Evolutionary conservation across 2,329 filamentous ascomycete species (phyloP).

Genomic region (Pseudopithomyces maydicus): DNA sequence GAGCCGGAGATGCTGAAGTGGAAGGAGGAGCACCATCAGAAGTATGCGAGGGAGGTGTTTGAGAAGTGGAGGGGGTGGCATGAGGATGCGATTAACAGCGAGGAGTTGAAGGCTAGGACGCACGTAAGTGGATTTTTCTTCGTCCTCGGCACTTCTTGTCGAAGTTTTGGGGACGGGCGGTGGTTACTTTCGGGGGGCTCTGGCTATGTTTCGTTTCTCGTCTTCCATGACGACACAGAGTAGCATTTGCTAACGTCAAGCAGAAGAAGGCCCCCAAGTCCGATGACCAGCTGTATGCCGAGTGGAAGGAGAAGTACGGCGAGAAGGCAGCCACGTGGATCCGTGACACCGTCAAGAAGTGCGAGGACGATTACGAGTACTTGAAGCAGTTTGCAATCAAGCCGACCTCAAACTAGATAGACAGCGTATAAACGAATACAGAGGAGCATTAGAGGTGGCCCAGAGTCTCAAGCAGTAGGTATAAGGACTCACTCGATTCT

Average conservation of each 20-base stretch:
- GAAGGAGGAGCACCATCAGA: conserved; percentile 75
- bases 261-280: conserved; percentile 67
- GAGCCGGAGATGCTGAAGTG: conserved; percentile 80
- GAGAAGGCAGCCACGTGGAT: conserved; percentile 73
- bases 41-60: conserved; percentile 73
- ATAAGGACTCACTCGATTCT: too few species aligned
- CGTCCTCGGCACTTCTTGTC: neutral
- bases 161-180: neutral
- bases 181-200: neutral
- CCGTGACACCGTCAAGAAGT: conserved; percentile 71
- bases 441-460: too few species aligned
- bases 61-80: conserved; percentile 98
- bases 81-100: conserved; percentile 88
- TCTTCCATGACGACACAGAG: too few species aligned
- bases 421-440: too few species aligned
- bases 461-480: too few species aligned
- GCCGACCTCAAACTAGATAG: conserved; percentile 24
- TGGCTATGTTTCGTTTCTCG: neutral
- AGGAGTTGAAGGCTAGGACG: conserved; percentile 71
- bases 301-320: conserved; percentile 78
- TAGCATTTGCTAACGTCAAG: neutral
- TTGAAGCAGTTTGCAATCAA: conserved; percentile 77
- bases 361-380: conserved; percentile 78
- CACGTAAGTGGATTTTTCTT: conserved; percentile 53
- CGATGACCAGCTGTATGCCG: conserved; percentile 68